Conservation (phyloP, 2,329 filamentous ascomycete species). For the Clonostachys rhizophaga region DNA sequence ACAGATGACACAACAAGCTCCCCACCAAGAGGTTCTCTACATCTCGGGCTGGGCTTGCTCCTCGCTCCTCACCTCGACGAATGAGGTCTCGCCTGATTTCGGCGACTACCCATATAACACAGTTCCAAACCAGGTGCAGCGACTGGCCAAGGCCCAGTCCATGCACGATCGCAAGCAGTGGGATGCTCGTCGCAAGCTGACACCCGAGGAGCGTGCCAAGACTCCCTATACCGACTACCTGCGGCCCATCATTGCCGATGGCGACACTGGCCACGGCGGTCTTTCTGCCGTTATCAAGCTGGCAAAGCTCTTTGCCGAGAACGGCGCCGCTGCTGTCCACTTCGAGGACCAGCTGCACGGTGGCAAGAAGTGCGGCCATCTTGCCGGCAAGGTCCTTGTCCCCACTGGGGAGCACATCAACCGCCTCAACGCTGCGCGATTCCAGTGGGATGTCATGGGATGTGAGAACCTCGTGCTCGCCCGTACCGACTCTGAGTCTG, state of each 20-base stretch:
- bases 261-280: conserved; percentile 93
- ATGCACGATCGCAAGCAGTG: conserved; percentile 96
- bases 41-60: conserved; percentile 98
- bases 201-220: conserved; percentile 62
- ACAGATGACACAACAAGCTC: conserved; percentile 98
- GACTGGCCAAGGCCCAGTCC: conserved; percentile 92
- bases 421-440: conserved; percentile 82
- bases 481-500: conserved; percentile 91
- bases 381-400: conserved; percentile 93
- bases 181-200: conserved; percentile 78
- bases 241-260: conserved; percentile 91
- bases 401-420: conserved; percentile 96
- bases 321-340: conserved; percentile 91
- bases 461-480: conserved; percentile 92
- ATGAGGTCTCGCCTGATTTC: conserved; percentile 96
- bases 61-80: conserved; percentile 84
- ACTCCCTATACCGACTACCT: conserved; percentile 90
- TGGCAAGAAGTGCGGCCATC: conserved; percentile 96
- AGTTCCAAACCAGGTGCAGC: conserved; percentile 95
- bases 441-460: conserved; percentile 99
- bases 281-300: conserved; percentile 91
- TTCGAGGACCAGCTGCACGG: conserved; percentile 98
- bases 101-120: conserved; percentile 99
- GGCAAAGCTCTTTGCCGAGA: conserved; percentile 95
- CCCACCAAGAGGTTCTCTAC: conserved; percentile 94